phyloP scores from a whole-genome alignment of 257 asterid species.

The Forsythia viridissima region DNA sequence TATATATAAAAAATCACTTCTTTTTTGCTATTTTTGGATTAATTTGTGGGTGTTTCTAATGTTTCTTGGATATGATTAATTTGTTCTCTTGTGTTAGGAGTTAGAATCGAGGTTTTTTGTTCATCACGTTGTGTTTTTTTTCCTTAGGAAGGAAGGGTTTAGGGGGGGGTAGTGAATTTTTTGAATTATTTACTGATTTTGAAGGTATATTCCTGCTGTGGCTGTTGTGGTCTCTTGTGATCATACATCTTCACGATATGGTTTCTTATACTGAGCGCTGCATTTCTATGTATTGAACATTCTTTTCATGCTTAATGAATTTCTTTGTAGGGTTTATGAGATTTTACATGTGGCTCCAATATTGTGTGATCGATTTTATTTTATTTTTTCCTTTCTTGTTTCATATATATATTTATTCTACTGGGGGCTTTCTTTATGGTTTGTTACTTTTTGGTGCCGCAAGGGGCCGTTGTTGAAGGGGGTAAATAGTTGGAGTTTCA shows the following conservation, averaged over 20 bases:
- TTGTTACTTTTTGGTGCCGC: no score
- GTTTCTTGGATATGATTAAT: background rate
- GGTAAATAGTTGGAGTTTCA: background rate
- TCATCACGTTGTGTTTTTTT: background rate
- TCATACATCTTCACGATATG: background rate
- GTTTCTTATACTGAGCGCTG: background rate
- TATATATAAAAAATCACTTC: background rate
- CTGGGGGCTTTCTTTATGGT: background rate
- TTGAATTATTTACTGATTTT: background rate
- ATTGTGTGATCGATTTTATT: background rate
- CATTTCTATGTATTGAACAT: background rate
- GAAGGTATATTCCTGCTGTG: background rate
- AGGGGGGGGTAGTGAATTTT: background rate
- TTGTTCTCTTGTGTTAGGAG: background rate
- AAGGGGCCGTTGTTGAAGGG: background rate
- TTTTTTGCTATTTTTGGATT: background rate
- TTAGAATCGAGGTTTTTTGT: background rate
- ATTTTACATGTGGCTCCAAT: background rate
- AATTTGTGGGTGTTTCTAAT: background rate
- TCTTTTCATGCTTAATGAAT: background rate
- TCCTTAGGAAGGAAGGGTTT: background rate
- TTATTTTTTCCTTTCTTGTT: no score
- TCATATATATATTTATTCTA: background rate
- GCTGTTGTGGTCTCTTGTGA: background rate
- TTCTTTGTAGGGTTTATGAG: background rate